phyloP scores from a whole-genome alignment of 345 rosid genomes.

The Erodium maritimum region DNA sequence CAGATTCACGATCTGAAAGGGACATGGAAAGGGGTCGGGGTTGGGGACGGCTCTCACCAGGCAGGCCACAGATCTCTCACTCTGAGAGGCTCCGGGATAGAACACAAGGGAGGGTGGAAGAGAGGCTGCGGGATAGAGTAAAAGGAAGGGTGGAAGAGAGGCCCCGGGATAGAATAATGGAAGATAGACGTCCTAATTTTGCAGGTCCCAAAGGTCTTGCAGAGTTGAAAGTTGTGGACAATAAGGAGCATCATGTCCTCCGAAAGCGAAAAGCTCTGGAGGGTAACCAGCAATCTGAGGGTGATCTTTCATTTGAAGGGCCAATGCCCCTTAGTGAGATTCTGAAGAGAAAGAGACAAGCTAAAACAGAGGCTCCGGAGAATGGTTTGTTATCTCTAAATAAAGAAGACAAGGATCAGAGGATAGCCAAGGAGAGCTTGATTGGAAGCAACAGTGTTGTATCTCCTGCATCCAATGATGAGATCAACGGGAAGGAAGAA shows the following conservation, averaged over 20 bases:
- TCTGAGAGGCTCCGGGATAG: constrained; percentile 54
- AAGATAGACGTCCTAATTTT: constrained; percentile 23
- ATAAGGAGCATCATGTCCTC: constrained; percentile 24
- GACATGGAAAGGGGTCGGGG: constrained; percentile 42
- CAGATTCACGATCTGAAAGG: constrained; percentile 31
- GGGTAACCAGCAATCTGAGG: constrained; percentile 34
- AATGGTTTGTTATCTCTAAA: constrained; percentile 9
- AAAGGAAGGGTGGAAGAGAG: constrained; percentile 28
- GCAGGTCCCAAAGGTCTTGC: constrained; percentile 53
- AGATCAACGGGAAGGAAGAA: neutral
- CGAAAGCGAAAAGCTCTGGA: constrained; percentile 43
- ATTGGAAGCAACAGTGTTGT: too few relatives aligned
- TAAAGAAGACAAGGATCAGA: constrained; percentile 11
- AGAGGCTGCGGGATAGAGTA: constrained; percentile 11
- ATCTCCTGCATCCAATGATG: too few relatives aligned
- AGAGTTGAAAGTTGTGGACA: constrained; percentile 36
- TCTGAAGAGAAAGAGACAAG: constrained; percentile 66
- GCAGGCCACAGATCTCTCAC: constrained; percentile 17
- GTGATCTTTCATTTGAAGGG: constrained; percentile 52
- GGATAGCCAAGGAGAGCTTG: constrained; percentile 4
- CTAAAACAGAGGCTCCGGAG: constrained; percentile 28
- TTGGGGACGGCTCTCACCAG: neutral
- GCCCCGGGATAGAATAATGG: constrained; percentile 25
- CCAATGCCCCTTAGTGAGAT: constrained; percentile 85
- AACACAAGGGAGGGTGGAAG: constrained; percentile 44